phyloP scores from a whole-genome alignment of 768 basidiomycete species.

The Calocybe cyanea region DNA sequence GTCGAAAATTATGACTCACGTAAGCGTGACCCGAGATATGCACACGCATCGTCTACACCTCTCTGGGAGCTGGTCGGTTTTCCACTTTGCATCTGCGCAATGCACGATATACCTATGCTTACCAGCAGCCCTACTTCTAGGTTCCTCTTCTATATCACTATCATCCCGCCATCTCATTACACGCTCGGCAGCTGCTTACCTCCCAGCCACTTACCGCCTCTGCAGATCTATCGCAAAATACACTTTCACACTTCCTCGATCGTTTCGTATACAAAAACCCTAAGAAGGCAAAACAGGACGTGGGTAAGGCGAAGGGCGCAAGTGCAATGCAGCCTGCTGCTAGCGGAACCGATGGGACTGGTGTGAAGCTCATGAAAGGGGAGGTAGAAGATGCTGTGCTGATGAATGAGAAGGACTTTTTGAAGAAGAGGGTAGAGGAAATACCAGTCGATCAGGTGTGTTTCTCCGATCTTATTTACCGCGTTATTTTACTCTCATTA shows the following conservation, averaged over 20 bases:
- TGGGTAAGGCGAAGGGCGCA: constrained; percentile 57
- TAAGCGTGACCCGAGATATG: constrained; percentile 88
- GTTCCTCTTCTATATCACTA: constrained; percentile 80
- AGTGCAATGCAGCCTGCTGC: constrained; percentile 97
- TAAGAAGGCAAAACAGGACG: constrained; percentile 51
- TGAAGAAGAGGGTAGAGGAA: constrained; percentile 62
- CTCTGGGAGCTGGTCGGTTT: constrained; percentile 85
- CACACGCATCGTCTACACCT: constrained; percentile 73
- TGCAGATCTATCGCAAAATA: constrained; percentile 88
- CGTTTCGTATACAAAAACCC: constrained; percentile 97
- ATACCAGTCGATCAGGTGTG: constrained; percentile 85
- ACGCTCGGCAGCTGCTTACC: constrained; percentile 76
- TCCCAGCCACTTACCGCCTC: constrained; percentile 74
- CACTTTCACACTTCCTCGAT: constrained; percentile 92
- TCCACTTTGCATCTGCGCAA: neutral
- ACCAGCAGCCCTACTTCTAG: constrained; percentile 30
- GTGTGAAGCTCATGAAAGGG: constrained; percentile 70
- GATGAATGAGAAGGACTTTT: constrained; percentile 76
- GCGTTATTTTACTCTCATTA: neutral
- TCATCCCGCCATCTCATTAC: constrained; percentile 87
- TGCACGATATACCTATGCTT: neutral
- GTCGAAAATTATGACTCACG: constrained; percentile 68
- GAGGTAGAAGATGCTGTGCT: constrained; percentile 40
- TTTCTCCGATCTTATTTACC: constrained; percentile 10
- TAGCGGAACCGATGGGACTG: constrained; percentile 51